A percentile compares a stretch with the other conserved stretches of the same genome.
Evolutionary conservation across 495 filamentous ascomycete species (phyloP).

Genomic region (Barbatosphaeria neglecta): DNA sequence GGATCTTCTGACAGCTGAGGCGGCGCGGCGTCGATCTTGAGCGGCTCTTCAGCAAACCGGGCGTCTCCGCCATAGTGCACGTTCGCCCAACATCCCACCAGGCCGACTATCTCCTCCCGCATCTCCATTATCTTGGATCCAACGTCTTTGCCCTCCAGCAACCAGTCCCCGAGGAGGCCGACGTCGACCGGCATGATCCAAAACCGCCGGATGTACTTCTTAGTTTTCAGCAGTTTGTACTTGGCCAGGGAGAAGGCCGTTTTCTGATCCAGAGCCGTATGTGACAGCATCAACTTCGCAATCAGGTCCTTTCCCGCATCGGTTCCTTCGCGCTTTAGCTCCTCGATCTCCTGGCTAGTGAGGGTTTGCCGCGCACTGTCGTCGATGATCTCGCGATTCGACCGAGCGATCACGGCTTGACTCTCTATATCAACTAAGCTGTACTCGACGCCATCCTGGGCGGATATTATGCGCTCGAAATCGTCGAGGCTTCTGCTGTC

Average conservation of each 20-base stretch:
- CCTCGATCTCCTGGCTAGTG: conserved; percentile 80
- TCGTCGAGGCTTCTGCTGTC: conserved; percentile 17
- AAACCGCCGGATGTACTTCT: conserved; percentile 83
- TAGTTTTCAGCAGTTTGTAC: conserved; percentile 86
- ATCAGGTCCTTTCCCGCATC: conserved; percentile 81
- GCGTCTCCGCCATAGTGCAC: conserved; percentile 35
- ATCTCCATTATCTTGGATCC: conserved; percentile 72
- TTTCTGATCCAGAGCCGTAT: conserved; percentile 83
- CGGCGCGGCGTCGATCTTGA: conserved; percentile 5
- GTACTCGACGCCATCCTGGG: conserved; percentile 22
- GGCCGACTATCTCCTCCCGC: conserved; percentile 70
- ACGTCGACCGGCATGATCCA: conserved; percentile 76
- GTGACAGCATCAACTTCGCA: conserved; percentile 70
- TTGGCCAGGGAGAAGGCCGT: conserved; percentile 88
- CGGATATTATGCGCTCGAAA: conserved; percentile 8
- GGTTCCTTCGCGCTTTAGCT: conserved; percentile 66
- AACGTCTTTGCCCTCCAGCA: conserved; percentile 62
- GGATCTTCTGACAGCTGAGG: conserved; percentile 15
- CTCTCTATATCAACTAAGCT: conserved; percentile 32
- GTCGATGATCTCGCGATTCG: conserved; percentile 68
- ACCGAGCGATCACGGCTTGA: conserved; percentile 55
- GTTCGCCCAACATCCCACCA: conserved; percentile 45
- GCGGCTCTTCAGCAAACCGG: conserved; percentile 13
- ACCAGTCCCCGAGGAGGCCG: conserved; percentile 55
- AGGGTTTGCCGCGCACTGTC: conserved; percentile 71